Conservation (phyloP, 208 protist species). For the Blechomonas ayalai region DNA sequence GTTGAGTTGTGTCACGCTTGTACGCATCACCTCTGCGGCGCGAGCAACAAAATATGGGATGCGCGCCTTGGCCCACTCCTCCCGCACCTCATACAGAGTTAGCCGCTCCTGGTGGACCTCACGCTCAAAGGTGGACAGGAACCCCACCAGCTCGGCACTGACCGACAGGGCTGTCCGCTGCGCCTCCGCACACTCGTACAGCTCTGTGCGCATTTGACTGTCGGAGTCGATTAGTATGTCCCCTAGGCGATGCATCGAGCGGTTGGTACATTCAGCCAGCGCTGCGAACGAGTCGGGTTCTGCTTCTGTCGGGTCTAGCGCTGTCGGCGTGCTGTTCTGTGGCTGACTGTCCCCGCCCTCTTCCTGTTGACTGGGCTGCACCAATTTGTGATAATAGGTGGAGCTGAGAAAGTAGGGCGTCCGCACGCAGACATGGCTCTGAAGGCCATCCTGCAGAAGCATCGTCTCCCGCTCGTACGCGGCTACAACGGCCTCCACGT, state of each 20-base stretch:
- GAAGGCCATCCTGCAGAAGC: conserved; percentile 44
- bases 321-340: too few species aligned
- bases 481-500: conserved; percentile 42
- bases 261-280: not conserved
- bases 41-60: conserved; percentile 30
- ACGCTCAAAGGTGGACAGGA: conserved; percentile 46
- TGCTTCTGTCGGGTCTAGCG: too few species aligned
- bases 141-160: conserved; percentile 27
- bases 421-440: conserved; percentile 37
- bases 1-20: conserved; percentile 17
- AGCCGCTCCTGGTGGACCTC: conserved; percentile 21
- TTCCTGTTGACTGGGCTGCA: conserved; percentile 21
- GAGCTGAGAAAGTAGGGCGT: conserved; percentile 33
- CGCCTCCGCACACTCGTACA: conserved; percentile 24
- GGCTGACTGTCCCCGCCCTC: too few species aligned
- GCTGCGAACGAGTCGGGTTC: not conserved
- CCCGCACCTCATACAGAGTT: conserved; percentile 39
- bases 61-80: conserved; percentile 45
- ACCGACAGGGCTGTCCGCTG: conserved; percentile 21
- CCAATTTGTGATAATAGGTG: conserved; percentile 8
- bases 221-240: conserved; percentile 38
- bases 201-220: conserved; percentile 17
- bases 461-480: conserved; percentile 34
- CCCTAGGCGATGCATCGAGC: conserved; percentile 17
- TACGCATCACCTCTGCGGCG: conserved; percentile 16